Evolutionary conservation across 495 filamentous ascomycete genomes (phyloP), one percentile per base, ranked within the genome.

Genomic region (Durotheca rogersii): DNA sequence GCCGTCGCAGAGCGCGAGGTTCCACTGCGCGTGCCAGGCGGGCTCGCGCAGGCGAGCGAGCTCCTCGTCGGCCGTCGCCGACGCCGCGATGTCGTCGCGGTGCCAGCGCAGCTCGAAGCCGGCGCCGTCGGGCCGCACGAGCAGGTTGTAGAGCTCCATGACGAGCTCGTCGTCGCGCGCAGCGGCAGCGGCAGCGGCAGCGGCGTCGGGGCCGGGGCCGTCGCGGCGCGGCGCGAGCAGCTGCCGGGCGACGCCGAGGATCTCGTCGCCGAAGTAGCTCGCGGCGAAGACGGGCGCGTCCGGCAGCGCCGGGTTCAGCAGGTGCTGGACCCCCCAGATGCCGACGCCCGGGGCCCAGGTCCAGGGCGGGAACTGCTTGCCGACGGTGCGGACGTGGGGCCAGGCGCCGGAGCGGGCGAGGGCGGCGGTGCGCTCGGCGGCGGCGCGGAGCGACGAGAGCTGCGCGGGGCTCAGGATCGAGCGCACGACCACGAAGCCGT

Each of bases 251-350:
- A 83, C 72, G 16, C 61, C 61, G 0, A 88, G 62, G n/a, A 90
- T 69, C 7, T 67, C 53, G 4, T 68, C 65, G 41, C 77, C 73
- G 73, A 93, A 91, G 68, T 93, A 93, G 40, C 76, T 72, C 15
- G 62, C 41, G 6, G 78, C 73, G 67, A 90, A 90, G 4, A 68
- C 63, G 1, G 62, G 56, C 14, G 76, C 68, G 49, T 79, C 72
- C 0, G 76, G 73, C 52, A 89, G 78, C 4, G 71, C 60, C 0
- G 88, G 88, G 67, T 93, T 84, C 44, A 93, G 68, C 1, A 93
- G 79, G 67, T 90, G 87, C 73, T 91, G 88, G 6, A 92, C 82
- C 48, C 88, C 88, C 88, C 88, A 93, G 68, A 93, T 89, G 15
- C 86, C 87, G 47, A 73, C 75, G 40, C 76, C 70, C 0, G 73